phyloP scores from a whole-genome alignment of 2,329 filamentous ascomycete species.

The Penicillium capsulatum region DNA sequence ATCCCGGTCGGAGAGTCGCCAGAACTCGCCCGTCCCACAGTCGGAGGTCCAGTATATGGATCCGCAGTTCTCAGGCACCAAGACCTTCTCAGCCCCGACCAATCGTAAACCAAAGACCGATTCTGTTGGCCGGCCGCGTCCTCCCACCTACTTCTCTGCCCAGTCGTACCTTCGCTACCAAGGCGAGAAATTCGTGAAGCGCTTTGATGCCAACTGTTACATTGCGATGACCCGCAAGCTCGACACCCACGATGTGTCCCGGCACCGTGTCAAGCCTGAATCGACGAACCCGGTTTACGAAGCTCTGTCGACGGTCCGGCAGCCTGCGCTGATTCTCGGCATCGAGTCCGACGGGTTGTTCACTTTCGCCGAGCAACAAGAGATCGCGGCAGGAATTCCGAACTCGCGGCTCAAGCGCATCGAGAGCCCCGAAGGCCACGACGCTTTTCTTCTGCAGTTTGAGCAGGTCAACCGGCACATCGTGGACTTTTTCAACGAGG shows the following conservation, averaged over 20 bases:
- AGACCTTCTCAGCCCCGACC: slow-evolving; percentile 44
- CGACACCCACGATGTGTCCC: slow-evolving; percentile 91
- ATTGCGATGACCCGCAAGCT: slow-evolving; percentile 97
- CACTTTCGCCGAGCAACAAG: slow-evolving; percentile 93
- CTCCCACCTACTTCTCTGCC: slow-evolving; percentile 91
- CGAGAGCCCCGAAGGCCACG: slow-evolving; percentile 90
- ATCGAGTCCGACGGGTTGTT: slow-evolving; percentile 96
- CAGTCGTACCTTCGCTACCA: slow-evolving; percentile 98
- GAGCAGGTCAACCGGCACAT: slow-evolving; percentile 93
- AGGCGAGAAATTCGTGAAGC: slow-evolving; percentile 90
- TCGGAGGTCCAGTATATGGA: slow-evolving; percentile 49
- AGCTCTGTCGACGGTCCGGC: slow-evolving; percentile 75
- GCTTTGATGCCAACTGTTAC: slow-evolving; percentile 98
- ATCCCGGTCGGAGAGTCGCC: slow-evolving; percentile 44
- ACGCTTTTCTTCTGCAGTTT: slow-evolving; percentile 94
- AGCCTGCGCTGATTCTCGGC: slow-evolving; percentile 85
- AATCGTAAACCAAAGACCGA: slow-evolving; percentile 16
- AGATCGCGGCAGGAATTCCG: slow-evolving; percentile 77
- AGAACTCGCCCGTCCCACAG: slow-evolving; percentile 26
- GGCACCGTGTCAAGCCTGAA: slow-evolving; percentile 56
- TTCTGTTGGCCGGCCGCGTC: slow-evolving; percentile 34
- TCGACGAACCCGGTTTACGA: slow-evolving; percentile 56
- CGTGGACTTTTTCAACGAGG: slow-evolving; percentile 74
- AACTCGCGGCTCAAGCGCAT: slow-evolving; percentile 77
- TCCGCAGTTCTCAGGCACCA: slow-evolving; percentile 68